A percentile compares a stretch with the other conserved stretches of the same genome.
phyloP scores from a whole-genome alignment of 2,329 filamentous ascomycete genomes.

The Diaporthe batatas region DNA sequence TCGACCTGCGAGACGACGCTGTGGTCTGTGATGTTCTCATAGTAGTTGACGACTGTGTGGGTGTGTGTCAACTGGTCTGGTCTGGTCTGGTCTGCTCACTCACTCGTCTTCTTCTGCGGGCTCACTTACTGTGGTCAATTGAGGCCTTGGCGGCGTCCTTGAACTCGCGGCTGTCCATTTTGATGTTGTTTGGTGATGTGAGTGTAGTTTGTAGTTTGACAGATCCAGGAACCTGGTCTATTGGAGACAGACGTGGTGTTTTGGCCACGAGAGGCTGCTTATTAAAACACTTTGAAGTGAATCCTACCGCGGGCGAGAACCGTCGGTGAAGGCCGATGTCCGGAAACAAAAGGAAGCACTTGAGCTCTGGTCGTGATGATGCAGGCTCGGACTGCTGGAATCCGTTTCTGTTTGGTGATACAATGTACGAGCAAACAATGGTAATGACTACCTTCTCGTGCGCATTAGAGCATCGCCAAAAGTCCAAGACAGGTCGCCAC shows the following conservation, averaged over 20 bases:
- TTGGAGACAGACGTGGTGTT: no score
- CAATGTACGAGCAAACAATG: background rate
- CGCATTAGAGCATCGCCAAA: background rate
- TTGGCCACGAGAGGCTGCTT: background rate
- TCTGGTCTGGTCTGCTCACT: background rate
- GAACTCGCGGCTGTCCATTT: constrained; percentile 86
- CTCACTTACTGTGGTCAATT: constrained; percentile 82
- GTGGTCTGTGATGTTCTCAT: constrained; percentile 77
- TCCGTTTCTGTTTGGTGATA: background rate
- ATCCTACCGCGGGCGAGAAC: background rate
- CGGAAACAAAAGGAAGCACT: no score
- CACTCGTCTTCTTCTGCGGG: background rate
- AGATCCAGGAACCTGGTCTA: background rate
- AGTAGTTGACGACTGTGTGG: constrained; percentile 81
- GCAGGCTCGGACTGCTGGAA: background rate
- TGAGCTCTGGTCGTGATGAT: no score
- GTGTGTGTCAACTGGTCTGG: constrained; percentile 3
- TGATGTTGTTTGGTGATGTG: background rate
- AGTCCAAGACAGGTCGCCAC: background rate
- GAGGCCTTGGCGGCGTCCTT: constrained; percentile 80
- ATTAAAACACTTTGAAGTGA: background rate
- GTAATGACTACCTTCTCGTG: background rate
- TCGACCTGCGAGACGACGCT: constrained; percentile 82
- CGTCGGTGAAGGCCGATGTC: background rate
- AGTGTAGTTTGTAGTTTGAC: no score